phyloP scores from a whole-genome alignment of 257 asterid species.

The Solanum paucissectum region DNA sequence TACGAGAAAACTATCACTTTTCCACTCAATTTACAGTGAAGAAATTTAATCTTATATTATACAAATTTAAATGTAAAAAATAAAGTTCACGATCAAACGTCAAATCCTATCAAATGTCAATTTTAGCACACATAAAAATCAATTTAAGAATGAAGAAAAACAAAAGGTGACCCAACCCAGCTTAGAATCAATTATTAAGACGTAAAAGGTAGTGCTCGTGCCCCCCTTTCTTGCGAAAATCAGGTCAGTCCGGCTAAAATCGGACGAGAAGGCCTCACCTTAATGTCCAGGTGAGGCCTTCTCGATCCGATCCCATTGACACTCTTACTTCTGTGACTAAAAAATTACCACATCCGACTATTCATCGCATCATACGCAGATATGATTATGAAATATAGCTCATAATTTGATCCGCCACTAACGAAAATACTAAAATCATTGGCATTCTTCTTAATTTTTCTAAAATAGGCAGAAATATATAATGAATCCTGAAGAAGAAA shows the following conservation, averaged over 20 bases:
- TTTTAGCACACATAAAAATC: neutral
- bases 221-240: neutral
- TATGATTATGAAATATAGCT: neutral
- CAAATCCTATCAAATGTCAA: neutral
- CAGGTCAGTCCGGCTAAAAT: neutral
- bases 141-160: neutral
- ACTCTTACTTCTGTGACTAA: neutral
- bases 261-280: neutral
- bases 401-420: neutral
- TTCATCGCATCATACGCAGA: neutral
- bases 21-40: neutral
- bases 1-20: neutral
- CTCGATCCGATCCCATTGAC: neutral
- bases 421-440: too few species aligned
- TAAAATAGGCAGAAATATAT: neutral
- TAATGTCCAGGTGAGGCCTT: neutral
- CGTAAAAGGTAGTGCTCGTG: neutral
- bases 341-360: neutral
- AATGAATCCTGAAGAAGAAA: neutral
- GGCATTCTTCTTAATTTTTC: neutral
- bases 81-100: neutral
- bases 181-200: neutral
- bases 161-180: neutral
- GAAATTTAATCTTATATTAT: neutral
- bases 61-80: neutral